Evolutionary conservation across 768 basidiomycete species (phyloP).

Genomic region (Lentinus tigrinus): DNA sequence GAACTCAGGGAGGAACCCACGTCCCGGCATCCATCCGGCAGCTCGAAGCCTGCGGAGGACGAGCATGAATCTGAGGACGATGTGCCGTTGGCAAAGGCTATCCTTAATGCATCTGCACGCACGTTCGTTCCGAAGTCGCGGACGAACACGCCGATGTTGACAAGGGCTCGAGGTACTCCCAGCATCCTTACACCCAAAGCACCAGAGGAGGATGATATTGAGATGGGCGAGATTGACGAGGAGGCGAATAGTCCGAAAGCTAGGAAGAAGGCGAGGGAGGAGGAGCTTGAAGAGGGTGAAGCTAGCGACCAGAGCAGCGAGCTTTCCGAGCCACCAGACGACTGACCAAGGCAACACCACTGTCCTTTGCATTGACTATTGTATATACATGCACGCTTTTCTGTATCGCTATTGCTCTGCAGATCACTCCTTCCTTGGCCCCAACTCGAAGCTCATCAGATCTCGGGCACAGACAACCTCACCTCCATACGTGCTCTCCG

Average conservation of each 20-base stretch:
- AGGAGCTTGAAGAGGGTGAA: slow-evolving; percentile 86
- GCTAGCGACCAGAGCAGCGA: slow-evolving; percentile 80
- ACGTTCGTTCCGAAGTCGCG: slow-evolving; percentile 32
- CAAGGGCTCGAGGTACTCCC: slow-evolving; percentile 1
- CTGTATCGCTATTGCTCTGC: slow-evolving; percentile 19
- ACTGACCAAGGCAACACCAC: slow-evolving; percentile 20
- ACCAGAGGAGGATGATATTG: slow-evolving; percentile 77
- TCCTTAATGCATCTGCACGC: slow-evolving; percentile 33
- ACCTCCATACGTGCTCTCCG: slow-evolving; percentile 49
- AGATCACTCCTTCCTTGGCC: slow-evolving; percentile 25
- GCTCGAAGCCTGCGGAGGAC: slow-evolving; percentile 42
- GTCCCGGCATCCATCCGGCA: slow-evolving; percentile 32
- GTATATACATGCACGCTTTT: slow-evolving; percentile 5
- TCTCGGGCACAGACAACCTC: slow-evolving; percentile 71
- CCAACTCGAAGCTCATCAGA: slow-evolving; percentile 68
- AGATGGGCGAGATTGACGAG: slow-evolving; percentile 91
- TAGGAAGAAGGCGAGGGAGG: slow-evolving; percentile 53
- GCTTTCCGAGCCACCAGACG: slow-evolving; percentile 74
- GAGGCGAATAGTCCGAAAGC: slow-evolving; percentile 48
- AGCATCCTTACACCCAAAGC: slow-evolving; percentile 29
- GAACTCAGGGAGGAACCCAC: slow-evolving; percentile 21
- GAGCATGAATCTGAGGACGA: slow-evolving; percentile 41
- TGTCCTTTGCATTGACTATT: slow-evolving; percentile 6
- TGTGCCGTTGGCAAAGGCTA: slow-evolving; percentile 29
- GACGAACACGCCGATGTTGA: slow-evolving; percentile 28